A percentile compares a stretch with the other conserved stretches of the same genome.
These are phyloP conservation scores for Colletotrichum tropicale DNA, from an alignment of 2,329 filamentous ascomycete species.

Conservation along the genomic window DNA sequence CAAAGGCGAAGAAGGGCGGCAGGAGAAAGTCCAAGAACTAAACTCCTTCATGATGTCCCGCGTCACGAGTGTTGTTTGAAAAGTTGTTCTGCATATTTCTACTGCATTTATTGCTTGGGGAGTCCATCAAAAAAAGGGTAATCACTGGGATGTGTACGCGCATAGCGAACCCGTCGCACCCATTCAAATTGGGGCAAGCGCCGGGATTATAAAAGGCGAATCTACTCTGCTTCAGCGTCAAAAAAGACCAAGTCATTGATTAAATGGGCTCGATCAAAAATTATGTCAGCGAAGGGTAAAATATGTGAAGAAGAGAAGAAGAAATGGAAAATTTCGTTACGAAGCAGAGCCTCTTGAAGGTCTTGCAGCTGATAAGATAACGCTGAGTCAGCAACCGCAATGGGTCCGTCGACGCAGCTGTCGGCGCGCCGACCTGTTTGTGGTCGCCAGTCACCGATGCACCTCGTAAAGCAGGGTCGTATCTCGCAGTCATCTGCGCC, in stretches of 20 bases:
- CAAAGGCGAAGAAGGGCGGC: conserved; percentile 32
- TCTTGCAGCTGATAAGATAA: conserved; percentile 12
- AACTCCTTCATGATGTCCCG: conserved; percentile 20
- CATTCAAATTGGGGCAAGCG: conserved; percentile 47
- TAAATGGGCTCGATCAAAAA: conserved; percentile 33
- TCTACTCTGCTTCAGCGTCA: conserved; percentile 58
- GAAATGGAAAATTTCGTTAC: not conserved
- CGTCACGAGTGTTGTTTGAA: not conserved
- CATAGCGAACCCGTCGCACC: conserved; percentile 67
- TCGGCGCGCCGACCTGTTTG: not conserved
- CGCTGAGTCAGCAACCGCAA: not conserved
- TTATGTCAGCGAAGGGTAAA: conserved; percentile 46
- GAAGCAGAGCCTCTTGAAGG: not conserved
- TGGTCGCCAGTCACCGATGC: not conserved
- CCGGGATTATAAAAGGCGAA: conserved; percentile 66
- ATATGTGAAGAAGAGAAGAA: conserved; percentile 48
- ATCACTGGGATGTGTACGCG: conserved; percentile 50
- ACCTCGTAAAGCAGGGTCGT: not conserved
- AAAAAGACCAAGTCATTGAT: conserved; percentile 48
- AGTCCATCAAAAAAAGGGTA: not conserved
- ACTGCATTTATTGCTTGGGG: not conserved
- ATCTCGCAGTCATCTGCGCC: not conserved
- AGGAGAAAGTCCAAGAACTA: conserved; percentile 42
- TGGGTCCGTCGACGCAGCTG: not conserved
- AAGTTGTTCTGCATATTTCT: not conserved